Base-by-base conservation (phyloP, 1,284 basidiomycete species). In the Takashimella tepidaria region DNA sequence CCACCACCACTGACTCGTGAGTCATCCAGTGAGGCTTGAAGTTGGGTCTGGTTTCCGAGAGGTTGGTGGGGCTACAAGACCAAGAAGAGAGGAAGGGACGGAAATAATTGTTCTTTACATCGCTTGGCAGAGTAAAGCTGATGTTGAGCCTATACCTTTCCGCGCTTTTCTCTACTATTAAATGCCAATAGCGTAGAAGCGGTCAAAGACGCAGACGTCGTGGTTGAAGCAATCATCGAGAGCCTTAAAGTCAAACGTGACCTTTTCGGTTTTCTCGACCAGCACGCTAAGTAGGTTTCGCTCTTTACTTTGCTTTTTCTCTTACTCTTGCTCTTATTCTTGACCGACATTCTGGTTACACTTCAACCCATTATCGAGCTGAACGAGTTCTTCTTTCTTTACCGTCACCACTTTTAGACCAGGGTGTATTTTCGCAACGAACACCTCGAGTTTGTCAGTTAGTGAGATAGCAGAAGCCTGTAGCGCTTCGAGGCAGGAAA, bases 191-290 rank as follows among this genome's bases (percentile, higher is more conserved):
- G 73, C 22, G 70, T 59, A 5, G 71, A 76, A 50, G 80, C 79
- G 2, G 79, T 81, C 31, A 60, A 76, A 42, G 56, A 74, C 4
- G 73, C 79, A 3, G 81, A 83, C 64, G 69, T 82, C 45, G 80
- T 82, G 46, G 75, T 82, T 51, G 81, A 83, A 67, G 81, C 81
- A 5, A 82, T 83, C 56, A 80, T 82, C 56, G 81, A 83, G 63
- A 79, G 78, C 58, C 66, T 83, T 50, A 76, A 78, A 60, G 76
- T 80, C 59, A 82, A 83, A 72, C 76, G 79, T 46, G 78, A 81
- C 49, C 70, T 83, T 41, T 82, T 83, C 56, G 72, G 70, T 12
- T 76, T 77, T 60, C 66, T 83, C 24, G 81, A 83, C 64, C 59
- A 54, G 41, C 73, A 79, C 56, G 80, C 80, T 5, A 76, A 75